Conservation (phyloP, 768 basidiomycete species). For the Chalciporus piperatus region DNA sequence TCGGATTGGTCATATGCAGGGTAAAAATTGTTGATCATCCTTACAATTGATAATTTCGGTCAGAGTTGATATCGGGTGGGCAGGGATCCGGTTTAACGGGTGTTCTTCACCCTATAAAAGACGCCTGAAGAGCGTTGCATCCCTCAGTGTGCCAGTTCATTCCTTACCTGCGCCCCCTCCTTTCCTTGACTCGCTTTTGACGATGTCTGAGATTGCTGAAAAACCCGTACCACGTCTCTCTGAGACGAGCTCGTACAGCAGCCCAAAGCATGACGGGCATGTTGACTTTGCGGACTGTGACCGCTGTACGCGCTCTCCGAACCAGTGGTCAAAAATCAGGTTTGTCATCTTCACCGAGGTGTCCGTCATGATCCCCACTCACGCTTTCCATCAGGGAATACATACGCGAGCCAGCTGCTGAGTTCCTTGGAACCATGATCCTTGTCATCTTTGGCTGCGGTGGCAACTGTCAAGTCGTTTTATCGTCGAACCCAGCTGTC, state of each 20-base stretch:
- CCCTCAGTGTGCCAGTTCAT: neutral
- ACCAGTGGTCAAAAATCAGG: conserved; percentile 57
- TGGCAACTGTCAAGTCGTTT: conserved; percentile 53
- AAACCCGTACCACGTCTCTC: conserved; percentile 18
- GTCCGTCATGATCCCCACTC: neutral
- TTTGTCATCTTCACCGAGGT: conserved; percentile 18
- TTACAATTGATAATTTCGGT: neutral
- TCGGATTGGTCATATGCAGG: conserved; percentile 1
- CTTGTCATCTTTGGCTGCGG: conserved; percentile 60
- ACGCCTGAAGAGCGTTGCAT: neutral
- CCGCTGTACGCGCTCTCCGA: conserved; percentile 41
- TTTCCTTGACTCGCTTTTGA: neutral
- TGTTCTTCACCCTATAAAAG: conserved; percentile 22
- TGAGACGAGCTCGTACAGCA: conserved; percentile 15
- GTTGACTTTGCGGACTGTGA: conserved; percentile 30
- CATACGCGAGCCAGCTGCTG: conserved; percentile 59
- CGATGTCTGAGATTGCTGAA: conserved; percentile 19
- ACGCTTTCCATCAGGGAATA: conserved; percentile 32
- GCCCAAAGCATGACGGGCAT: conserved; percentile 6
- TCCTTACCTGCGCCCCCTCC: neutral
- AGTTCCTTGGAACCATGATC: conserved; percentile 59
- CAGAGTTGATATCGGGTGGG: neutral
- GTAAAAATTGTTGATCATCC: neutral
- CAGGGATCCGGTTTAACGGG: neutral
- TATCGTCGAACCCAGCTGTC: conserved; percentile 46